Base-by-base conservation (phyloP, 352 stramenopile species). In the Pythium periplocum region DNA sequence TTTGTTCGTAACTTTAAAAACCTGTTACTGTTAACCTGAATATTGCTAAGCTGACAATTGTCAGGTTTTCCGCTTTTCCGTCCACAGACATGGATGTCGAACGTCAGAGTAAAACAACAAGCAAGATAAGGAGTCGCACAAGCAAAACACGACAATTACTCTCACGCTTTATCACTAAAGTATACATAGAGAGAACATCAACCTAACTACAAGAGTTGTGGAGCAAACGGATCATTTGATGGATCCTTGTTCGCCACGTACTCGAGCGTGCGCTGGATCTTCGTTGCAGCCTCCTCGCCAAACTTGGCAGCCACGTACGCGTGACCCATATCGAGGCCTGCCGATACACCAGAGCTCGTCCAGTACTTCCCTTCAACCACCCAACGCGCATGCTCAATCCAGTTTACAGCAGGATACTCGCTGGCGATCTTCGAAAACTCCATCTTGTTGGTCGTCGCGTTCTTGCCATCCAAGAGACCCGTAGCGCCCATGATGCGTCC, bases 361-460 rank as follows among this genome's bases (percentile, higher is more conserved):
- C 73, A 87, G 48, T 45, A 74, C 46, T 73, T 68, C 47, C 64
- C 75, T 41, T 87, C 73, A 17, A 71, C 66, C 49, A 83, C 64
- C 78, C 78, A 89, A 10, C 75, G 71, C 34, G 75, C 78, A 48
- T 83, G 73, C 48, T 62, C 59, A 7, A 83, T 64, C 75, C 78
- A 89, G 4, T 71, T 17, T 11, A 84, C 71, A 1, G 38, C 55
- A n/a, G 69, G 69, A 17, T 71, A 54, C 12, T 57, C 40, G 12
- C 55, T 26, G 30, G 62, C 62, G 33, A 87, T 61, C 5, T 68
- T 41, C 11, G 65, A 48, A 53, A 76, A 85, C 33, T 55, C 64
- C 33, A 79, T 62, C 51, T 87, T 87, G 69, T 87, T 87, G 55
- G 76, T 85, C n/a, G 76, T 87, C 41, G 76, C 73, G 43, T 50